Evolutionary conservation across 345 rosid genomes (phyloP).

Genomic region (Eucalyptus decipiens): DNA sequence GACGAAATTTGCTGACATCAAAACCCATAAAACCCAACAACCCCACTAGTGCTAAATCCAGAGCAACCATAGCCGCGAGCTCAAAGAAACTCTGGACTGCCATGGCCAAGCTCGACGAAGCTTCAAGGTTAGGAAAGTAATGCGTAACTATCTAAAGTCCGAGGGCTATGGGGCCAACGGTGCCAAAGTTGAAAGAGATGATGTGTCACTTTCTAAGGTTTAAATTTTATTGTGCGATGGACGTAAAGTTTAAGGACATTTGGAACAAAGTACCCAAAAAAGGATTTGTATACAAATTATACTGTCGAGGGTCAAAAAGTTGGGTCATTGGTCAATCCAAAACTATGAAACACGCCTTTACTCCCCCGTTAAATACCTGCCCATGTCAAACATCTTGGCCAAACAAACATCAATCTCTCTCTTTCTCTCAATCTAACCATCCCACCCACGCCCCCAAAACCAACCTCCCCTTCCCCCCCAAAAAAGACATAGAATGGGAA

Average conservation of each 20-base stretch:
- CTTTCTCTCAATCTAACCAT: neutral
- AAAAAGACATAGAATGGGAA: neutral
- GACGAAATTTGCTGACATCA: neutral
- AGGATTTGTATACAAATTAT: too few species aligned
- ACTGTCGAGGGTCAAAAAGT: too few species aligned
- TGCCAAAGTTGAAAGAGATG: neutral
- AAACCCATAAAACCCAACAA: neutral
- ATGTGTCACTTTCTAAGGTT: too few species aligned
- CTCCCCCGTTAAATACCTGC: neutral
- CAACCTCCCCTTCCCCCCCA: too few species aligned
- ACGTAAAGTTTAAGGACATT: neutral
- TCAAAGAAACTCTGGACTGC: neutral
- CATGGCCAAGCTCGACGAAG: neutral
- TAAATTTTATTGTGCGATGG: neutral
- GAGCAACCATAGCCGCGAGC: neutral
- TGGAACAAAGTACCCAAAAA: neutral
- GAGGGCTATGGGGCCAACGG: neutral
- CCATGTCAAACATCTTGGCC: neutral
- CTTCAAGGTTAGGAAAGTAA: neutral
- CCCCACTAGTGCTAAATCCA: neutral
- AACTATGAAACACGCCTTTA: neutral
- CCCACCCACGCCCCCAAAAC: too few species aligned
- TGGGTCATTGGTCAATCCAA: neutral
- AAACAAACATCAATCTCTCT: neutral
- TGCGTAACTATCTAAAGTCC: neutral